Evolutionary conservation across 164 flowering plant species (phyloP).

Genomic region (Euptelea pleiosperma): DNA sequence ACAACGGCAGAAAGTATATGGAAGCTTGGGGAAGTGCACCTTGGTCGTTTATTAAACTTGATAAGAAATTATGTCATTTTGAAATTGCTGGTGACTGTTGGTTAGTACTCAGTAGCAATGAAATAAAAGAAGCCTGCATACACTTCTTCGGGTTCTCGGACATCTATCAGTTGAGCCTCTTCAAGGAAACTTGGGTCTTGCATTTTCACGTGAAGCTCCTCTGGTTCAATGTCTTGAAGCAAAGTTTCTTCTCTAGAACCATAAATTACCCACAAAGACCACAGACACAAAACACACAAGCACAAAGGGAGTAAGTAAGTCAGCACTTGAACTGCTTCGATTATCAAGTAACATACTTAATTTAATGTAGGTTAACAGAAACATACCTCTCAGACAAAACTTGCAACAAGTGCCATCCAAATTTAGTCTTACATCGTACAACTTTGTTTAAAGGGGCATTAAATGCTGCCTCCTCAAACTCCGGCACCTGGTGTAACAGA

Average conservation of each 20-base stretch:
- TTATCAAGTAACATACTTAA: slow-evolving; percentile 3
- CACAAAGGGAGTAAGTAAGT: slow-evolving; percentile 1
- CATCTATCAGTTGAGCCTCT: slow-evolving; percentile 86
- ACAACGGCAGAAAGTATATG: neutral
- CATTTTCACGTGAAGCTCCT: slow-evolving; percentile 72
- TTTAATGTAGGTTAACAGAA: neutral
- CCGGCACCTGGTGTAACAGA: slow-evolving; percentile 60
- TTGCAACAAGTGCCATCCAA: slow-evolving; percentile 94
- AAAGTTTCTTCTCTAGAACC: slow-evolving; percentile 57
- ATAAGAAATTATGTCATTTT: neutral
- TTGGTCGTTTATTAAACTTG: neutral
- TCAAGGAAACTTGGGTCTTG: slow-evolving; percentile 73
- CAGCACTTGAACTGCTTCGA: neutral
- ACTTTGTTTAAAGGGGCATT: slow-evolving; percentile 67
- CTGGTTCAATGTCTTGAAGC: slow-evolving; percentile 63
- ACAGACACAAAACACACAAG: neutral
- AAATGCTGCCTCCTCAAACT: slow-evolving; percentile 95
- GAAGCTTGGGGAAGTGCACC: neutral
- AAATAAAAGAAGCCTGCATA: slow-evolving; percentile 32
- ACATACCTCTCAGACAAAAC: slow-evolving; percentile 84
- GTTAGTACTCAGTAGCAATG: neutral
- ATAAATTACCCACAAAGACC: slow-evolving; percentile 5
- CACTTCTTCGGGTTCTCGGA: slow-evolving; percentile 96
- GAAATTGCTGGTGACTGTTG: neutral
- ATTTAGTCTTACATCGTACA: slow-evolving; percentile 71